Evolutionary conservation across 2,329 filamentous ascomycete species (phyloP), one percentile per base, ranked within the genome.

Genomic region (Ophidiomyces ophidiicola): DNA sequence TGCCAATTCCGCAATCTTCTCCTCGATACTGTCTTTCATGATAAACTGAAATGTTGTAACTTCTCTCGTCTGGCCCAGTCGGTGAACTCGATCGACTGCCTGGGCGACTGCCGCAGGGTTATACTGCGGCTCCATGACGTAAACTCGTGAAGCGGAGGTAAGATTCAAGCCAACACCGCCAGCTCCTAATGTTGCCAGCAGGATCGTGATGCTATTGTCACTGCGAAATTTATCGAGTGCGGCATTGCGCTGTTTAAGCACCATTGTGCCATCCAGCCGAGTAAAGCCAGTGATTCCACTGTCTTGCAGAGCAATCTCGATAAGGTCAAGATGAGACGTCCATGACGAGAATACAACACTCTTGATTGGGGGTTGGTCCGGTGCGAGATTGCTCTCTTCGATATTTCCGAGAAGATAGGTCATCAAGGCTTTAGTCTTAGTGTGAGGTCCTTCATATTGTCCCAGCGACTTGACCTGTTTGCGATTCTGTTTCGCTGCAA

Each of bases 61-160:
- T 8, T 79, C 74, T n/a, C 90, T 72, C 51, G 76, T 90, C 66
- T 98, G 90, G 0, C 90, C 87, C 1, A 94, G 68, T 12, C 87
- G 78, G 58, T 94, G 87, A 4, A 98, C 84, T 20, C 90, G 83
- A 57, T 96, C 90, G 5, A 96, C 73, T 1, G 90, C 90, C 62
- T 98, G 90, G 4, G 86, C 83, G 59, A 98, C 88, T 0, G 87
- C 85, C 0, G 86, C 87, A 0, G 90, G 90, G 53, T 98, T 98
- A 66, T 88, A 98, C 55, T 94, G 87, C 4, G 90, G 90, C 58
- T 98, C 90, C 88, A 98, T 96, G 52, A 96, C 82, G 57, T 90
- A 96, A 10, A 92, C 88, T 40, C 75, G 81, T 55, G 78, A 90
- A 21, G 80, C 88, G 0, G 82, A 70, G 0, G 87, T 94, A 39